A percentile compares a stretch with the other conserved stretches of the same genome.
phyloP scores from a whole-genome alignment of 768 basidiomycete genomes.

The Pisolithus sp. region DNA sequence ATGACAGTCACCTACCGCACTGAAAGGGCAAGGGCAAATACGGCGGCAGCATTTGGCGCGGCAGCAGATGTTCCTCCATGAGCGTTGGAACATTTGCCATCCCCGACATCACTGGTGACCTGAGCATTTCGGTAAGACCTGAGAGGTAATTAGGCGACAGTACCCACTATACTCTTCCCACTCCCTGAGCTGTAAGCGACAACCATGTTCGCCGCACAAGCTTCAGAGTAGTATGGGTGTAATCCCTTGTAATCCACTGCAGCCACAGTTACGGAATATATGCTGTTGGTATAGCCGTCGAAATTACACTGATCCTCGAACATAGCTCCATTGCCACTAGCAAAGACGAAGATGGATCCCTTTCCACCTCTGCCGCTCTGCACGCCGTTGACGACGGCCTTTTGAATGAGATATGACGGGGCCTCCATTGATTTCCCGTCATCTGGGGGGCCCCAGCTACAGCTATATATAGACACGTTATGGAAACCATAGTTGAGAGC shows the following conservation, averaged over 20 bases:
- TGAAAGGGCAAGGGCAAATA: slow-evolving; percentile 85
- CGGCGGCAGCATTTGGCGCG: slow-evolving; percentile 92
- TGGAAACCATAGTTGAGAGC: slow-evolving; percentile 93
- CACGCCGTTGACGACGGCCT: slow-evolving; percentile 91
- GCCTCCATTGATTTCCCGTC: slow-evolving; percentile 93
- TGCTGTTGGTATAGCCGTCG: slow-evolving; percentile 97
- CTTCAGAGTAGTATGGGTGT: slow-evolving; percentile 95
- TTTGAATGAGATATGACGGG: slow-evolving; percentile 84
- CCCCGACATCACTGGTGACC: slow-evolving; percentile 93
- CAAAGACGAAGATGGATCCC: slow-evolving; percentile 94
- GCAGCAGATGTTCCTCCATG: slow-evolving; percentile 99
- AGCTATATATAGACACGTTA: slow-evolving; percentile 88
- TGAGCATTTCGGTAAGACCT: slow-evolving; percentile 26
- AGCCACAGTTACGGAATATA: slow-evolving; percentile 94
- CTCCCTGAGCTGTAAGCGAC: slow-evolving; percentile 95
- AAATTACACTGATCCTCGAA: slow-evolving; percentile 97
- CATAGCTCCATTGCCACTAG: slow-evolving; percentile 91
- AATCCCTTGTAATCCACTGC: slow-evolving; percentile 89
- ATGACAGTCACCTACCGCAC: slow-evolving; percentile 51
- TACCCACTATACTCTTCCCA: slow-evolving; percentile 84
- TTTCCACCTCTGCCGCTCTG: slow-evolving; percentile 84
- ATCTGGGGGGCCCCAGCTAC: slow-evolving; percentile 98
- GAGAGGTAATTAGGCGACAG: neutral
- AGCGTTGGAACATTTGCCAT: slow-evolving; percentile 67
- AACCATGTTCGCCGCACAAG: slow-evolving; percentile 96